Conservation (phyloP, 1,139 yeast genomes). For the Sugiyamaella castrensis region DNA sequence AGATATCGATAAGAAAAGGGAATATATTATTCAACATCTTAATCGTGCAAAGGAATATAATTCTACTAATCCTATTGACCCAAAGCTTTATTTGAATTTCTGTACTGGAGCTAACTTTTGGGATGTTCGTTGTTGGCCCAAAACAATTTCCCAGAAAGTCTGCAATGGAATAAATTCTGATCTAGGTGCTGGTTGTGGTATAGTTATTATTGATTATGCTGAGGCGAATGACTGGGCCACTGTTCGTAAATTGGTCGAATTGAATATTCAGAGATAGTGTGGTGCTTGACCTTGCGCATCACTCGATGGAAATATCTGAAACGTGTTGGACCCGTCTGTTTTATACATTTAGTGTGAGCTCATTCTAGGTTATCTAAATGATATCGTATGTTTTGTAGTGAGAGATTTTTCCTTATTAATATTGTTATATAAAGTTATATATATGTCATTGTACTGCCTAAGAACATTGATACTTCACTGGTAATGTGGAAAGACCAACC, state of each 20-base stretch:
- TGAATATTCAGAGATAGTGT: background rate
- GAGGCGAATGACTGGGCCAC: slow-evolving; percentile 62
- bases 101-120: slow-evolving; percentile 75
- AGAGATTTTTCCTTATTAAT: too few species aligned
- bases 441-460: too few species aligned
- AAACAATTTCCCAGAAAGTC: slow-evolving; percentile 54
- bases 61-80: slow-evolving; percentile 36
- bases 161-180: slow-evolving; percentile 41
- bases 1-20: slow-evolving; percentile 59
- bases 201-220: slow-evolving; percentile 64
- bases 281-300: too few species aligned
- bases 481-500: too few species aligned
- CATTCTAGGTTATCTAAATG: too few species aligned
- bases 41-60: slow-evolving; percentile 54
- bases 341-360: too few species aligned
- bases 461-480: too few species aligned
- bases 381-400: too few species aligned
- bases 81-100: slow-evolving; percentile 64
- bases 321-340: too few species aligned
- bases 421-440: too few species aligned
- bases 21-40: slow-evolving; percentile 56
- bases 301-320: too few species aligned
- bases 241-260: slow-evolving; percentile 23
- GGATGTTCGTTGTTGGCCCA: slow-evolving; percentile 74
- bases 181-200: slow-evolving; percentile 47